A percentile compares a stretch with the other conserved stretches of the same genome.
Evolutionary conservation across 108 stramenopile genomes (phyloP).

Genomic region (Pseudonitzschia multistriata): DNA sequence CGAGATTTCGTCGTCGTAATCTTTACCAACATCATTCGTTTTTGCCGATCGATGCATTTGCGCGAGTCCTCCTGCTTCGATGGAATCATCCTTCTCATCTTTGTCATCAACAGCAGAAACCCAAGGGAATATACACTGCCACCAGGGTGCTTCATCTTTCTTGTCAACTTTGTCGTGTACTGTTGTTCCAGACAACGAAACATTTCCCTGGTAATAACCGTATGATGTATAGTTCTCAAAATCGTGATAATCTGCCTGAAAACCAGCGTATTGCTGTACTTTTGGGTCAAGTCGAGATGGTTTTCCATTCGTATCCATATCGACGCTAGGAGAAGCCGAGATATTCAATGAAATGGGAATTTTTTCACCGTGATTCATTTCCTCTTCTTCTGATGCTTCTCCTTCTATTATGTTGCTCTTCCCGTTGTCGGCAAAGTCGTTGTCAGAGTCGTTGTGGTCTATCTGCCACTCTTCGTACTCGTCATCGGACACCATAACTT

Average conservation of each 20-base stretch:
- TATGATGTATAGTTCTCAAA: conserved; percentile 29
- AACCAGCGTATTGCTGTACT: conserved; percentile 30
- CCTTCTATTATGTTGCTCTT: background rate
- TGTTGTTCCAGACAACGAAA: background rate
- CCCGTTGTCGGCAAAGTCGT: background rate
- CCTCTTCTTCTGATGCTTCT: background rate
- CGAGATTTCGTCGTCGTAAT: conserved; percentile 34
- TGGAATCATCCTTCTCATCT: conserved; percentile 17
- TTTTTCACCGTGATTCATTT: background rate
- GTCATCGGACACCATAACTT: background rate
- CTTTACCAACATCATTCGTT: background rate
- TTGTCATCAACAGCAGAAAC: background rate
- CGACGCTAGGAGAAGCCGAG: background rate
- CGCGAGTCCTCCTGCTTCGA: background rate
- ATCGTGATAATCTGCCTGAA: conserved; percentile 33
- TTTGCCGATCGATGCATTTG: background rate
- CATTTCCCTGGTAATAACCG: conserved; percentile 8
- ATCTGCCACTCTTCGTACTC: background rate
- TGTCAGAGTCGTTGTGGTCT: background rate
- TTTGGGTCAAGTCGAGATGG: background rate
- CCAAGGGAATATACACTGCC: conserved; percentile 40
- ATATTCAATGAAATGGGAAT: background rate
- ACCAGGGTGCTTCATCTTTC: conserved; percentile 5
- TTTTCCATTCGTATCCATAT: background rate
- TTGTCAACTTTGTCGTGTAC: conserved; percentile 2